Evolutionary conservation across 2,329 filamentous ascomycete species (phyloP), one percentile per base, ranked within the genome.

Genomic region (Fusarium sp.): DNA sequence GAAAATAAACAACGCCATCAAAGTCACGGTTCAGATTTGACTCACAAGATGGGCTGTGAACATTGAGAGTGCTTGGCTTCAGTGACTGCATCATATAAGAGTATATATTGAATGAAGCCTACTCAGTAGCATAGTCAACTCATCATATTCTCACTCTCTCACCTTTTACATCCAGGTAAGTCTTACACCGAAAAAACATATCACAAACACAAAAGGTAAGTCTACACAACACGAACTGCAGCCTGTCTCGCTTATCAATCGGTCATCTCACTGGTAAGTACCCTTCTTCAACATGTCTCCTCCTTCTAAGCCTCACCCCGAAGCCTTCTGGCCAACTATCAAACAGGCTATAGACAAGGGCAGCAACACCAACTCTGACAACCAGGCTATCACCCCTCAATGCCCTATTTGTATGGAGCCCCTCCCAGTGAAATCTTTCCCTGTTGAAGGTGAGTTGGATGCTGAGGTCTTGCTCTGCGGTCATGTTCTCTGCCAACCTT

Each of bases 391-490:
- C 30, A 30, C 20, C 8, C 66, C 54, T 9, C 45, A 52, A 8
- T 78, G 77, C 18, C 68, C 74, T 18, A 69, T 78, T 34, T 78
- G 77, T 13, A 15, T 63, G 8, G 65, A 78, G 1, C n/a, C 38
- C 0, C n/a, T 78, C 13, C 22, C 38, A 6, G 48, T 76, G 13
- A 34, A 55, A 6, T 72, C 68, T 4, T 64, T 71, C n/a, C 38
- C 67, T 32, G 11, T 20, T 1, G 8, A 34, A 22, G n/a, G 17
- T 6, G 26, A 56, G 11, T 17, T 22, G 2, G 41, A 66, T 2
- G 62, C 66, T 18, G 38, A 66, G 22, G 12, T 78, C 17, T 51
- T 76, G 8, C 34, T 65, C 22, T 79, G 78, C 56, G 78, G 78
- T 0, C 78, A 79, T 58, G 56, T 77, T 22, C 60, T 78, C 22